Evolutionary conservation across 2,329 filamentous ascomycete species (phyloP).

Genomic region (Biscogniauxia marginata): DNA sequence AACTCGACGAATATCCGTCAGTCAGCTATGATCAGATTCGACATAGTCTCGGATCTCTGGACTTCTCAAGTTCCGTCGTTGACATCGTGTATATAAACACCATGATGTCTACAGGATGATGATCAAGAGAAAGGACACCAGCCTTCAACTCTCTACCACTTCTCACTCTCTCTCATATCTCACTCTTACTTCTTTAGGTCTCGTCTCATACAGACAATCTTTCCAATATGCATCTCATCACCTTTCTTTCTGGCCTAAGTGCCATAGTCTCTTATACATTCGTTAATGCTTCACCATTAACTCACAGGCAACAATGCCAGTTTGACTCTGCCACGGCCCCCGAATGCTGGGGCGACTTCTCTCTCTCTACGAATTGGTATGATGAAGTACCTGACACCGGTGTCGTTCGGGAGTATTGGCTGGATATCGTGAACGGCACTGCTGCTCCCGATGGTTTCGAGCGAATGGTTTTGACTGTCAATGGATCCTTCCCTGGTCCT

Average conservation of each 20-base stretch:
- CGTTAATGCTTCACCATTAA: slow-evolving; percentile 20
- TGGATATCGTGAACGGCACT: slow-evolving; percentile 40
- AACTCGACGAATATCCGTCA: not conserved
- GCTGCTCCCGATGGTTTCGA: slow-evolving; percentile 46
- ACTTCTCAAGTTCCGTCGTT: not conserved
- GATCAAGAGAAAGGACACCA: not conserved
- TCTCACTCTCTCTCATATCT: not conserved
- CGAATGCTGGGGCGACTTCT: slow-evolving; percentile 47
- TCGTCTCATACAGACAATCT: slow-evolving; percentile 10
- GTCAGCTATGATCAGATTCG: not conserved
- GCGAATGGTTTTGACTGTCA: slow-evolving; percentile 46
- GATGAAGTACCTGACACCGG: slow-evolving; percentile 44
- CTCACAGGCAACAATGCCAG: slow-evolving; percentile 23
- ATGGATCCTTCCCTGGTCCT: slow-evolving; percentile 60
- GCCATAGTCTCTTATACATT: slow-evolving; percentile 17
- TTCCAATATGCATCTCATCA: slow-evolving; percentile 17
- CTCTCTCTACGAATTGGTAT: slow-evolving; percentile 47
- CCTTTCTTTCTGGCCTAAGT: slow-evolving; percentile 17
- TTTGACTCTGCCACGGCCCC: slow-evolving; percentile 31
- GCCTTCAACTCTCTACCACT: not conserved
- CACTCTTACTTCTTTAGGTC: slow-evolving; percentile 2
- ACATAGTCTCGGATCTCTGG: not conserved
- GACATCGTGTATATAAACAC: slow-evolving; percentile 12
- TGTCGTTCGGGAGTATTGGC: slow-evolving; percentile 49
- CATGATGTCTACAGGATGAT: not conserved